These are phyloP conservation scores for Spiromastix sp. DNA, from an alignment of 2,329 filamentous ascomycete species.

Conservation along the genomic window DNA sequence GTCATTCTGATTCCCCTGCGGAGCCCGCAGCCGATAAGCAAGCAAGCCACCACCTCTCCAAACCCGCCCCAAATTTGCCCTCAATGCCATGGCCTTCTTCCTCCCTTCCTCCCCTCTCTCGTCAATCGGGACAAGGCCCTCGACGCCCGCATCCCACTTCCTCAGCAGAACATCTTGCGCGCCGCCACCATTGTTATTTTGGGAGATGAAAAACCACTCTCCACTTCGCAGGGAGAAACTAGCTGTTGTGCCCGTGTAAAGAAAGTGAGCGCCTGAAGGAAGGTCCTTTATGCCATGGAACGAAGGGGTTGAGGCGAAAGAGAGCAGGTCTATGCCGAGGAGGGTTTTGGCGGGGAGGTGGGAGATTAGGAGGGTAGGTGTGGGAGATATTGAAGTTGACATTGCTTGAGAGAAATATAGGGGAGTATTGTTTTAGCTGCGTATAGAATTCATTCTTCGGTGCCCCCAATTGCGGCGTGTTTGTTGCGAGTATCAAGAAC, in stretches of 20 bases:
- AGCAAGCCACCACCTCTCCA: slow-evolving; percentile 42
- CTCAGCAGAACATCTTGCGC: slow-evolving; percentile 40
- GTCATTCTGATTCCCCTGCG: slow-evolving; percentile 14
- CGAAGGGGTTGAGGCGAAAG: slow-evolving; percentile 51
- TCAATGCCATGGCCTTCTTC: slow-evolving; percentile 41
- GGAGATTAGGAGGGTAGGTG: slow-evolving; percentile 35
- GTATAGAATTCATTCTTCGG: too few species aligned
- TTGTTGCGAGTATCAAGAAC: too few species aligned
- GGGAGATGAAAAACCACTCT: slow-evolving; percentile 47
- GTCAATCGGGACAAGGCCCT: slow-evolving; percentile 25
- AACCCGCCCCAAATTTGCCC: slow-evolving; percentile 45
- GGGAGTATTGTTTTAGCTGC: too few species aligned
- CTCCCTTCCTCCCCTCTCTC: slow-evolving; percentile 23
- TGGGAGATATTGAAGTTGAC: slow-evolving; percentile 17
- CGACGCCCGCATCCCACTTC: slow-evolving; percentile 40
- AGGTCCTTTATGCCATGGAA: slow-evolving; percentile 53
- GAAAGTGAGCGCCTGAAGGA: slow-evolving; percentile 49
- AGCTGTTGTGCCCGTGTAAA: slow-evolving; percentile 49
- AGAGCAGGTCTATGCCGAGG: slow-evolving; percentile 45
- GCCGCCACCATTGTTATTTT: slow-evolving; percentile 9
- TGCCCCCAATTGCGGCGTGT: too few species aligned
- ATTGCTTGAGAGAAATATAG: slow-evolving; percentile 12
- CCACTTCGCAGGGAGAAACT: slow-evolving; percentile 52
- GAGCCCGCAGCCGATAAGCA: slow-evolving; percentile 27
- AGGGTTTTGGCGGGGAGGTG: slow-evolving; percentile 37